These are phyloP conservation scores for Penicillium canescens DNA, from an alignment of 495 filamentous ascomycete species.

Conservation along the genomic window DNA sequence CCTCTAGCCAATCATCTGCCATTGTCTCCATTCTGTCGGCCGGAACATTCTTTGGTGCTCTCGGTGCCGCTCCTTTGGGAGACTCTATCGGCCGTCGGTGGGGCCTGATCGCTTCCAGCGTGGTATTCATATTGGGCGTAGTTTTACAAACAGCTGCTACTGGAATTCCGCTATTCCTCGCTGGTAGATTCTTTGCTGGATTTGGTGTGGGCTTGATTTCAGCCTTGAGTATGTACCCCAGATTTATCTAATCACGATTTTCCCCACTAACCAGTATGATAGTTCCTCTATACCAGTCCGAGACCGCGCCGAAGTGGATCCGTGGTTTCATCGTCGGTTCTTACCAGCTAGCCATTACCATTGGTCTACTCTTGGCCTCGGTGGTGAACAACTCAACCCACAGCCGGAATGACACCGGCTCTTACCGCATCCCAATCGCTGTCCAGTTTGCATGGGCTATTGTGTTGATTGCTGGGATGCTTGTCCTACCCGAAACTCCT, in stretches of 20 bases:
- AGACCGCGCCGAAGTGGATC: constrained; percentile 78
- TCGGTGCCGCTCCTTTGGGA: constrained; percentile 66
- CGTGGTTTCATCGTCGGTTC: constrained; percentile 78
- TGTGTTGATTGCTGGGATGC: constrained; percentile 70
- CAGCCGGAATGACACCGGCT: constrained; percentile 59
- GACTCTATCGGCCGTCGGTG: constrained; percentile 74
- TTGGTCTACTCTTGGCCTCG: constrained; percentile 76
- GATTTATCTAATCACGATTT: too few relatives aligned
- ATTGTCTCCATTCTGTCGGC: constrained; percentile 85
- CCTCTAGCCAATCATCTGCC: constrained; percentile 55
- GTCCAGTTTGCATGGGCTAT: constrained; percentile 81
- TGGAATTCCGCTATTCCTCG: constrained; percentile 67
- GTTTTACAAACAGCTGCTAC: constrained; percentile 72
- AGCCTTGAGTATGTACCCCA: constrained; percentile 6
- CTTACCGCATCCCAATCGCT: constrained; percentile 80
- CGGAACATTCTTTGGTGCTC: constrained; percentile 85
- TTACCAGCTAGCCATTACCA: constrained; percentile 83
- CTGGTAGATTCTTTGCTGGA: constrained; percentile 78
- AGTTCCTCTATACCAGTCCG: constrained; percentile 80
- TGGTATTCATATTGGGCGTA: constrained; percentile 77
- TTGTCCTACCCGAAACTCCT: constrained; percentile 81
- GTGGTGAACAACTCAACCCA: constrained; percentile 76
- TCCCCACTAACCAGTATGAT: constrained; percentile 1
- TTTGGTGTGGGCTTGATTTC: constrained; percentile 80
- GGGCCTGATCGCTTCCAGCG: constrained; percentile 64